Percentiles rank a stretch among this genome's conserved stretches.
These are phyloP conservation scores for Heterobasidion parviporum DNA, from an alignment of 1,284 basidiomycete species.

Conservation along the genomic window DNA sequence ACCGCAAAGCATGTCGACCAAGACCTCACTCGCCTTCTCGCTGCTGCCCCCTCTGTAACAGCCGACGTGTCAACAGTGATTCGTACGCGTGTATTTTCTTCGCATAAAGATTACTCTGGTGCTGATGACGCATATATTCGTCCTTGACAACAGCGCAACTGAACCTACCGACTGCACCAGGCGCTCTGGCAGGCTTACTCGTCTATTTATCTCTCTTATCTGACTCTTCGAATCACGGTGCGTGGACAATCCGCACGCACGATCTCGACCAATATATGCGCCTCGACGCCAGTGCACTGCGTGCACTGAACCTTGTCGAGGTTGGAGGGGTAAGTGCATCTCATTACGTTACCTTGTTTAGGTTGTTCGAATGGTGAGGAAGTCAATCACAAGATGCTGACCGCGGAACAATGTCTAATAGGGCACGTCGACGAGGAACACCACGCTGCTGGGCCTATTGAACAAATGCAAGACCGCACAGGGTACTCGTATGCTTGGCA, in stretches of 20 bases:
- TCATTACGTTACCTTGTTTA: background rate
- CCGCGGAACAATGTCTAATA: constrained; percentile 11
- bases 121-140: background rate
- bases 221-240: constrained; percentile 76
- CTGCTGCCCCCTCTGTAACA: constrained; percentile 29
- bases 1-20: constrained; percentile 75
- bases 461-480: constrained; percentile 98
- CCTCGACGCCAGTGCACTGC: constrained; percentile 89
- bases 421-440: constrained; percentile 62
- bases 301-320: constrained; percentile 86
- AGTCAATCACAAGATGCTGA: background rate
- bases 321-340: constrained; percentile 30
- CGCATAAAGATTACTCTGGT: background rate
- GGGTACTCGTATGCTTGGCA: constrained; percentile 83
- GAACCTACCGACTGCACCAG: constrained; percentile 71
- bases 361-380: background rate
- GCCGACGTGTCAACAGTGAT: too few species aligned
- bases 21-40: constrained; percentile 76
- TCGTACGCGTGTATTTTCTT: too few species aligned
- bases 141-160: constrained; percentile 56
- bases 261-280: constrained; percentile 95
- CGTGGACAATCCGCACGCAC: constrained; percentile 79
- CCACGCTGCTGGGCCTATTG: constrained; percentile 82
- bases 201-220: constrained; percentile 79
- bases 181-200: constrained; percentile 77